These are phyloP conservation scores for Kluyveromyces dobzhanskii DNA, from an alignment of 805 yeast genomes.

Conservation along the genomic window DNA sequence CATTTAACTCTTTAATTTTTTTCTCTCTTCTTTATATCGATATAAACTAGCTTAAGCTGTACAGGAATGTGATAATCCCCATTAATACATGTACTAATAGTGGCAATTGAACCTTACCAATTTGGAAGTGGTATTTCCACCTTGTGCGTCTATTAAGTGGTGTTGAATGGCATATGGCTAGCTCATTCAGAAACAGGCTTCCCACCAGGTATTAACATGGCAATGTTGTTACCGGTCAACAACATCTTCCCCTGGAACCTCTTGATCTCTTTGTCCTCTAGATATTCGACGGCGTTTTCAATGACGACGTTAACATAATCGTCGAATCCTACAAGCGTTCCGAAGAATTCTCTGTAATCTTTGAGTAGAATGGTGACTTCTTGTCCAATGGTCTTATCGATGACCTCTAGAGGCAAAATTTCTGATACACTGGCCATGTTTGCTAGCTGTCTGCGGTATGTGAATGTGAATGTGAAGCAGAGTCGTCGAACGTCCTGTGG, in stretches of 20 bases:
- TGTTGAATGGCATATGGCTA: too few species aligned
- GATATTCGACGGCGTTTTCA: constrained; percentile 47
- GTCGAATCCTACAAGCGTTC: constrained; percentile 85
- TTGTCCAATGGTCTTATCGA: constrained; percentile 81
- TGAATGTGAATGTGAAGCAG: too few species aligned
- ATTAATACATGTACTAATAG: too few species aligned
- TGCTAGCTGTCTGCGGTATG: too few species aligned
- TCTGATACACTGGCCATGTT: constrained; percentile 13
- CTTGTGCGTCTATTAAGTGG: too few species aligned
- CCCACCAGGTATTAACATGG: constrained; percentile 58
- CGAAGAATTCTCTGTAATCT: constrained; percentile 70
- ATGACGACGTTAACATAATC: constrained; percentile 90
- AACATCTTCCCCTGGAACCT: constrained; percentile 49
- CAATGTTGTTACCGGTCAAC: constrained; percentile 62
- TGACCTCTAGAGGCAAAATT: constrained; percentile 67
- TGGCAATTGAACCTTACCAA: too few species aligned
- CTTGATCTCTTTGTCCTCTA: constrained; percentile 34
- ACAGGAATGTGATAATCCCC: too few species aligned
- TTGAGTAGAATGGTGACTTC: constrained; percentile 65
- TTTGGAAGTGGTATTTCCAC: too few species aligned
- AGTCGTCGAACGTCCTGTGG: too few species aligned
- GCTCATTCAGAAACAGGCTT: constrained; percentile 15
- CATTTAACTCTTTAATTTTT: too few species aligned
- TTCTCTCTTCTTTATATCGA: too few species aligned
- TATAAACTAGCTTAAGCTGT: too few species aligned